Evolutionary conservation across 495 filamentous ascomycete genomes (phyloP), one percentile per base, ranked within the genome.

Genomic region (Hyaloscypha bicolor): DNA sequence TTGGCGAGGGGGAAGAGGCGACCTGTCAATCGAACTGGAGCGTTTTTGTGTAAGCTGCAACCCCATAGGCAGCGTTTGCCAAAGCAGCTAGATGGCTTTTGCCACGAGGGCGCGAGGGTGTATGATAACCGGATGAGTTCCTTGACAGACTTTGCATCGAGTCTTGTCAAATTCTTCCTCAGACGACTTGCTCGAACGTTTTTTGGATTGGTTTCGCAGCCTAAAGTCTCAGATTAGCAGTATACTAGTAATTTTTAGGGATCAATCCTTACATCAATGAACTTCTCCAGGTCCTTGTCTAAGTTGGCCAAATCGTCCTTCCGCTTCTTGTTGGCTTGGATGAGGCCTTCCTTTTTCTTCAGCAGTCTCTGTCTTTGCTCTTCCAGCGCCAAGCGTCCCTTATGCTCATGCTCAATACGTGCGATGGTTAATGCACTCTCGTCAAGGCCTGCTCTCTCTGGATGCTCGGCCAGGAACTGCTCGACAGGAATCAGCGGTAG

Each of bases 311-410:
- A 79, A 74, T 99, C 93, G 63, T 97, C 94, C 76, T 95, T 94
- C 60, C 94, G 84, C 79, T 93, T 96, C 81, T 97, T 96, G 72
- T 97, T 97, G 72, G 97, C 94, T 6, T 91, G 89, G 63, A 96
- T 96, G 63, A 99, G 81, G 59, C 88, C 90, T 76, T 96, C 93
- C 74, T 99, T 99, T 75, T 90, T 88, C 81, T 92, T 94, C 62
- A 97, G 78, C 31, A 97, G 82, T 69, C 90, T 91, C 76, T 93
- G 92, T 48, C 96, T 86, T 65, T 91, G 88, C 76, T 93, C 90
- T 73, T 99, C 96, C 11, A 98, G 82, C 29, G 89, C 86, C 79
- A 96, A 90, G 21, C 95, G 89, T 69, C 94, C 93, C 37, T 83
- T 83, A 69, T 93, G 87, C 79, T 99, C 95, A 76, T 97, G 91